A percentile compares a stretch with the other conserved stretches of the same genome.
Conservation (phyloP, 1,139 yeast species). For the Scheffersomyces parashehatae region DNA sequence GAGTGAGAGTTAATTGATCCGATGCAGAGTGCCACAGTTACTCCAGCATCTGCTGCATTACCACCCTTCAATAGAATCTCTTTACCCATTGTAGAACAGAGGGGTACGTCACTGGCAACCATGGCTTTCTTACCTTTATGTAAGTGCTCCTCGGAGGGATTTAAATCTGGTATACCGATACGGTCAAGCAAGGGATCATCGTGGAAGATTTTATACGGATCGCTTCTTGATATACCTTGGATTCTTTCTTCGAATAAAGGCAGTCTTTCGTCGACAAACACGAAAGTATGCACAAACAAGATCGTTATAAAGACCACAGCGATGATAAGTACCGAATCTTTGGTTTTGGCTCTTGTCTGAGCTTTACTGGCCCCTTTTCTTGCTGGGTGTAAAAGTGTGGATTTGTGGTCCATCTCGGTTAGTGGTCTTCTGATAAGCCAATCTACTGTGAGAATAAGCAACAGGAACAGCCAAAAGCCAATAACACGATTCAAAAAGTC, state of each 20-base stretch:
- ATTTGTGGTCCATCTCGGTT: background rate
- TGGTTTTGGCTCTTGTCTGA: background rate
- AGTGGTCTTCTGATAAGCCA: no score
- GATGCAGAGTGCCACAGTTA: constrained; percentile 84
- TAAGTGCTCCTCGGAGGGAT: constrained; percentile 31
- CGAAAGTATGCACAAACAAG: background rate
- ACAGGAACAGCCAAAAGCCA: no score
- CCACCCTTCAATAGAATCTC: constrained; percentile 64
- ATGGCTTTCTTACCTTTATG: constrained; percentile 52
- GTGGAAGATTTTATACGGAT: background rate
- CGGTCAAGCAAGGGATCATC: constrained; percentile 30
- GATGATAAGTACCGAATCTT: background rate
- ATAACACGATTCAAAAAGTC: no score
- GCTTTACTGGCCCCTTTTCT: background rate
- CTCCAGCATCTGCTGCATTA: constrained; percentile 89
- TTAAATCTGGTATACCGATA: constrained; percentile 35
- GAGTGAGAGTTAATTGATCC: constrained; percentile 83
- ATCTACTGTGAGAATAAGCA: no score
- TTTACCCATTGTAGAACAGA: constrained; percentile 71
- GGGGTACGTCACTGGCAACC: constrained; percentile 72
- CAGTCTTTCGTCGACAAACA: background rate
- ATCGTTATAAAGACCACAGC: background rate
- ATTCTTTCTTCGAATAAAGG: constrained; percentile 1
- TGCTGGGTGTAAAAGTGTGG: background rate
- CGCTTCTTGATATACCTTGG: background rate